Evolutionary conservation across 208 protist species (phyloP).

Genomic region (Phytomonas sp.): DNA sequence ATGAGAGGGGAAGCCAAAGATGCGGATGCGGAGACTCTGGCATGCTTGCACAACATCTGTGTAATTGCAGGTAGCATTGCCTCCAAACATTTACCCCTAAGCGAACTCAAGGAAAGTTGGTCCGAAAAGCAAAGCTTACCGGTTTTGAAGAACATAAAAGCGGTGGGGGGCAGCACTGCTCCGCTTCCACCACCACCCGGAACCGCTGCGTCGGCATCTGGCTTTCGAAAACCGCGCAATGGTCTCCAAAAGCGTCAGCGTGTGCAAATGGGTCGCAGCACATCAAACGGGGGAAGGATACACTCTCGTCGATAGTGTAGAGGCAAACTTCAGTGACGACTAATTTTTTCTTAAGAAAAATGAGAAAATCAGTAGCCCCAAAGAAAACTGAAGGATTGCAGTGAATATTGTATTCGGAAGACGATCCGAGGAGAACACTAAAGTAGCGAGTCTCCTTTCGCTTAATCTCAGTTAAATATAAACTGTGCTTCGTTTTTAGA

Average conservation of each 20-base stretch:
- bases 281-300: neutral
- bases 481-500: neutral
- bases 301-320: neutral
- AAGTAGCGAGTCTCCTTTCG: neutral
- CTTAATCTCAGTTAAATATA: neutral
- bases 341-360: neutral
- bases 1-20: conserved; percentile 19
- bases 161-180: conserved; percentile 12
- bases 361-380: neutral
- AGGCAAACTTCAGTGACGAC: neutral
- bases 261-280: neutral
- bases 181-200: conserved; percentile 20
- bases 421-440: neutral
- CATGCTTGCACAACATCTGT: conserved; percentile 55
- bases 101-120: conserved; percentile 66
- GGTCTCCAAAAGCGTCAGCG: neutral
- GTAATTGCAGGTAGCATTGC: conserved; percentile 42
- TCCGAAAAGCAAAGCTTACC: conserved; percentile 34
- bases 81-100: conserved; percentile 57
- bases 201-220: conserved; percentile 11
- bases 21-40: conserved; percentile 43
- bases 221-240: conserved; percentile 10
- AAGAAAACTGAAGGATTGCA: neutral
- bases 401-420: neutral
- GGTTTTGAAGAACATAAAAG: conserved; percentile 29